Base-by-base conservation (phyloP, 1,284 basidiomycete genomes). In the Fomitopsis schrenkii region DNA sequence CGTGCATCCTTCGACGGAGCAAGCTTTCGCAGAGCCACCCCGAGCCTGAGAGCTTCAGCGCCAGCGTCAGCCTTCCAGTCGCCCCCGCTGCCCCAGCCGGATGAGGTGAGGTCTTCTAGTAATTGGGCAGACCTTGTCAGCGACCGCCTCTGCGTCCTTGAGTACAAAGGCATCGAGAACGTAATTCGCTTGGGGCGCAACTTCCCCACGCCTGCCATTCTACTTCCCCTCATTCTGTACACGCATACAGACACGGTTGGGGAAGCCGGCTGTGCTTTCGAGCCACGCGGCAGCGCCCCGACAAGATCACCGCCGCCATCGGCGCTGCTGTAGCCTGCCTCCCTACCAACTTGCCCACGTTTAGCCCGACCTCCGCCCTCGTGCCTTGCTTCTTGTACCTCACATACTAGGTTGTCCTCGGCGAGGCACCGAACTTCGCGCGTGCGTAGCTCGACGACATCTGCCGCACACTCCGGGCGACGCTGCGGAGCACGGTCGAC, bases 211-310 rank as follows among this genome's bases (percentile, higher is more conserved):
- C 40, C 44, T 44, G 22, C n/a, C 40, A 36, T 48, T 19, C 9
- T n/a, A 33, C 42, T 12, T 36, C 7, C 15, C 17, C 44, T 41
- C 19, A 62, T 12, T 58, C 60, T 10, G 12, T 8, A 3, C 6
- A 40, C 14, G 5, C 38, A 33, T 44, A 8, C 44, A 88, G 88
- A 9, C 88, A 91, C 65, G 89, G 91, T 64, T 90, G 88, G 89
- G 88, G 88, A 38, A 76, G 85, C 2, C 79, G 82, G 59, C 66
- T 83, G 2, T 91, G 88, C 67, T 86, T 84, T 67, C 85, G 90
- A 70, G 83, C 85, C 15, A 86, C 83, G 1, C 80, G 87, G 12
- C 77, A 80, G 73, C 76, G 86, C 22, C 88, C 87, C 0, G 86
- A 89, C 63, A 69, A 85, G 1, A 81, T 90, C 68, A 76, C 72